Evolutionary conservation across 2,329 filamentous ascomycete species (phyloP), one percentile per base, ranked within the genome.

Genomic region (Elsinoe fawcettii): DNA sequence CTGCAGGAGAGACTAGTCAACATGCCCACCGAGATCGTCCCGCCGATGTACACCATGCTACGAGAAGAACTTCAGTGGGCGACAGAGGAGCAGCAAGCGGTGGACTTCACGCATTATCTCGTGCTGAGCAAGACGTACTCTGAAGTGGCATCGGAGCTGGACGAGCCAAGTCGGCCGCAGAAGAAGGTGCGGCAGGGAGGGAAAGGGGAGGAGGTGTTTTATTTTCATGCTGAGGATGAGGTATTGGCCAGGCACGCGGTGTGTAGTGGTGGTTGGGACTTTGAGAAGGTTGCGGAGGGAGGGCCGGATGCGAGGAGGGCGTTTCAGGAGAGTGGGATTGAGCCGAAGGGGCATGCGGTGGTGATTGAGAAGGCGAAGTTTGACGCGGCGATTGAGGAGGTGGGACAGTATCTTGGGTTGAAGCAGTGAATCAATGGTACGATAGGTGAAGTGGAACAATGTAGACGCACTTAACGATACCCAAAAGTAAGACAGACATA

Each of bases 141-240:
- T 44, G 93, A 97, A 76, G 82, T 96, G 27, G 85, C 84, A 65
- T 96, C 90, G 1, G 83, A 82, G 60, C 76, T 97, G 14, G 87
- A 92, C 63, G 77, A 81, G 56, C 83, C 87, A 66, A 80, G 81
- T 43, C 74, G 75, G 36, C 79, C 84, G 61, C 54, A 77, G 64
- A 91, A 87, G 74, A 87, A 86, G 74, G 81, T 77, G 61, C 84
- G 81, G 69, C 72, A 77, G 58, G 49, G 30, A 12, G 49, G 20
- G 3, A 68, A 66, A 44, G 69, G 62, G n/a, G 63, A 61, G 2
- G 63, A 77, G 7, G 80, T 87, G 65, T 95, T 90, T 73, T 95
- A 91, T 73, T 99, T 97, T 77, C 93, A 99, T 70, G 87, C 90
- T 0, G 93, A 99, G 74, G 93, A 99, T 67, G 93, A 97, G 76